phyloP scores from a whole-genome alignment of 176 grass and related monocot species.

The Panicum miliaceum region DNA sequence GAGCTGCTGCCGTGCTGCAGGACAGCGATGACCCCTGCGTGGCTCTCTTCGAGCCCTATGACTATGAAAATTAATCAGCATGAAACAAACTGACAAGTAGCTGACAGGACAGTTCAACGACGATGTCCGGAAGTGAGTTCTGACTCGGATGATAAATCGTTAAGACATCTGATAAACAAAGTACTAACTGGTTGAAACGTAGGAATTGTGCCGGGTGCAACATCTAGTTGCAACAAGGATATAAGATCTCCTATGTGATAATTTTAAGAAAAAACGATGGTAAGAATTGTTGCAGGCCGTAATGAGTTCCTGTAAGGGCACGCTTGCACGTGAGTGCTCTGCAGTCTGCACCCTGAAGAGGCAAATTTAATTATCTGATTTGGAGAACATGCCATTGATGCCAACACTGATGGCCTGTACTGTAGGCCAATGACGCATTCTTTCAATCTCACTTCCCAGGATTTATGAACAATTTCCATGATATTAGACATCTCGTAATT shows the following conservation, averaged over 20 bases:
- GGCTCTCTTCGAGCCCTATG: constrained; percentile 49
- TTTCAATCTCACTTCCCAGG: neutral
- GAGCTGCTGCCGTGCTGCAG: constrained; percentile 51
- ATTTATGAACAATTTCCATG: neutral
- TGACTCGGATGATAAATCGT: neutral
- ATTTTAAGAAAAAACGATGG: neutral
- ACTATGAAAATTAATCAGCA: neutral
- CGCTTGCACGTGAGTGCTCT: neutral
- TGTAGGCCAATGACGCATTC: neutral
- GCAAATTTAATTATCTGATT: neutral
- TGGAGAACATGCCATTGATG: neutral
- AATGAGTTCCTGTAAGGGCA: neutral
- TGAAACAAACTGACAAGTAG: neutral
- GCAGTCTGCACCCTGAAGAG: neutral
- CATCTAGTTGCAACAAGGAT: constrained; percentile 3
- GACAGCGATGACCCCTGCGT: constrained; percentile 41
- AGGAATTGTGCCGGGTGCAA: neutral
- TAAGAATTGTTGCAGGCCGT: neutral
- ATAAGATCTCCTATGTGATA: neutral
- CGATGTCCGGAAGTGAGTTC: neutral
- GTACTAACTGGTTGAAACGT: neutral
- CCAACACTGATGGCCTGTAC: neutral
- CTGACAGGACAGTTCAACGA: neutral
- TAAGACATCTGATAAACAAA: neutral
- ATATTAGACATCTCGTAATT: neutral